Evolutionary conservation across 176 grass and related monocot species (phyloP), one percentile per base, ranked within the genome.

Genomic region (Zoysia pacifica): DNA sequence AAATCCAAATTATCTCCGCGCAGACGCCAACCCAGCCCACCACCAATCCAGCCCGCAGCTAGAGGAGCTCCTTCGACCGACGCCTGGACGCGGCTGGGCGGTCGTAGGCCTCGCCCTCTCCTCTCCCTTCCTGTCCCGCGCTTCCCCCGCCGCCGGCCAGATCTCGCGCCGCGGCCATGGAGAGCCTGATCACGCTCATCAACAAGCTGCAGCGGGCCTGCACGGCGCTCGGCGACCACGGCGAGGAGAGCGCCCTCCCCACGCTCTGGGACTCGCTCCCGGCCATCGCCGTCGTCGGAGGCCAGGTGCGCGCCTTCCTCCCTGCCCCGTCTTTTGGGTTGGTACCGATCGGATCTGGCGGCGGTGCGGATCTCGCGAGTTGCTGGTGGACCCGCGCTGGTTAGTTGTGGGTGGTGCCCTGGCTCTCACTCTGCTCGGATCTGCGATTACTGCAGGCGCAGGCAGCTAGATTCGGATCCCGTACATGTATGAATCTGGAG

Each of bases 231-330:
- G 93, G 93, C 48, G 93, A 97, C 84, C 86, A 97, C 78, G 93
- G 93, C 9, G 90, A 97, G 69, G 93, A 97, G 52, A 93, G 90
- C 81, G 87, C 93, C 72, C 90, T 97, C 11, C 93, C 93, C 11
- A 91, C 93, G 71, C 90, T 97, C 63, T 97, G 93, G 93, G 93
- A 97, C 82, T 89, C 93, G 61, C 93, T 97, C 63, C 93, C 93
- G 5, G 59, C 93, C 37, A 97, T 97, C 73, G 93, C 93, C 69
- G 90, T 97, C 75, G 93, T 97, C 43, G 93, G 93, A 79, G 93
- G 93, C 45, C 93, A 97, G 93, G 93, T 97, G 41, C 74, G 4
- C 14, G 1, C 55, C 76, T 54, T 65, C 42, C 82, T 40, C 9
- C 63, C 15, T 1, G 2, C 12, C 39, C 9, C 75, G 40, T 51